Conservation (phyloP, 139 green algal genomes). For the Coelastrella sp. region DNA sequence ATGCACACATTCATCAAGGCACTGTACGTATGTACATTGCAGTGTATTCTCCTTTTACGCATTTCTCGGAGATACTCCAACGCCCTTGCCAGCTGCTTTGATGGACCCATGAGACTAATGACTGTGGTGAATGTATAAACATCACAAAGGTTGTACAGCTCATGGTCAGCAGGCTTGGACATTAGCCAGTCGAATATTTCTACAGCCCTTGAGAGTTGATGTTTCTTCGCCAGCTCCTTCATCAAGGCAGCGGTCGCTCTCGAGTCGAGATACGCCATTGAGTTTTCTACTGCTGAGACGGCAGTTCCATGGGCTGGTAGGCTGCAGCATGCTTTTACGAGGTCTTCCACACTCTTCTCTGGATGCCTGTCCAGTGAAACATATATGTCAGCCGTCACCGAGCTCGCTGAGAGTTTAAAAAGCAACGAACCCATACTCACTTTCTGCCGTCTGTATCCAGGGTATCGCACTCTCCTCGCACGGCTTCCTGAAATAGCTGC, state of each 20-base stretch:
- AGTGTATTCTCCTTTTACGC: conserved; percentile 52
- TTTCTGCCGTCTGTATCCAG: not conserved
- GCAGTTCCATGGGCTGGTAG: conserved; percentile 54
- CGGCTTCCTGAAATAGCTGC: conserved; percentile 57
- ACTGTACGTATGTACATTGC: conserved; percentile 70
- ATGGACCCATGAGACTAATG: conserved; percentile 66
- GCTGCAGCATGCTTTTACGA: conserved; percentile 46
- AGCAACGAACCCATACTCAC: not conserved
- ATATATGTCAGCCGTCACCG: not conserved
- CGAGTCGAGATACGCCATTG: conserved; percentile 54
- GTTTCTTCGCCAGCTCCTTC: conserved; percentile 64
- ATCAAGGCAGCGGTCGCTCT: conserved; percentile 58
- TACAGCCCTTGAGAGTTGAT: conserved; percentile 47
- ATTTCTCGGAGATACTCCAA: conserved; percentile 69
- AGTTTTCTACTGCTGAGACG: conserved; percentile 47
- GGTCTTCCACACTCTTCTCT: conserved; percentile 57
- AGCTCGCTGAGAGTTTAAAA: no score
- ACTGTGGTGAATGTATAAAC: conserved; percentile 68
- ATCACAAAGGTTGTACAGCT: conserved; percentile 60
- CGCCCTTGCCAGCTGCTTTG: conserved; percentile 62
- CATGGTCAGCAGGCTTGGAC: conserved; percentile 44
- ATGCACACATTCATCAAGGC: conserved; percentile 72
- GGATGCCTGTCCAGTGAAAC: not conserved
- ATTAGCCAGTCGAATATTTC: conserved; percentile 78
- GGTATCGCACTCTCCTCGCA: conserved; percentile 38